A percentile compares a stretch with the other conserved stretches of the same genome.
These are phyloP conservation scores for Amanita molliuscula DNA, from an alignment of 768 basidiomycete species.

Conservation along the genomic window DNA sequence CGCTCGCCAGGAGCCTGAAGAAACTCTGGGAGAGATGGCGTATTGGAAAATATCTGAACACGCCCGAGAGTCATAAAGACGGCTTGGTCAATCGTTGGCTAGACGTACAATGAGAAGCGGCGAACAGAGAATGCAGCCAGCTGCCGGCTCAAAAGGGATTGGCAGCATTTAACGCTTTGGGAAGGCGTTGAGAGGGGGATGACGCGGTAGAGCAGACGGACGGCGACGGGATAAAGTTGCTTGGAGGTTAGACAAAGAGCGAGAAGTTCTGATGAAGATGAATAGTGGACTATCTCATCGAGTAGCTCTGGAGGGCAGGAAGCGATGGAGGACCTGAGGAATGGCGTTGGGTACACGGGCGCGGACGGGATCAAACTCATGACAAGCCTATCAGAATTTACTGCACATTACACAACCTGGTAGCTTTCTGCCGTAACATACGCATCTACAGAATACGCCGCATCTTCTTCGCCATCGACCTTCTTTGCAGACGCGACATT, in stretches of 20 bases:
- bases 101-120: constrained; percentile 5
- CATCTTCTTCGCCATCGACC: constrained; percentile 30
- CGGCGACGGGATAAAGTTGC: constrained; percentile 7
- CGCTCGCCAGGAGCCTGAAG: constrained; percentile 8
- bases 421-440: constrained; percentile 48
- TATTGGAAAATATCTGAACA: constrained; percentile 5
- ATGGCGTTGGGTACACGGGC: background rate
- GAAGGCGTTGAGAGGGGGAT: constrained; percentile 4
- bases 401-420: constrained; percentile 30
- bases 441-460: constrained; percentile 42
- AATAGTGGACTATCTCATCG: constrained; percentile 9
- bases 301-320: constrained; percentile 11
- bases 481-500: constrained; percentile 49
- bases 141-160: background rate
- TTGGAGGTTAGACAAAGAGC: constrained; percentile 9
- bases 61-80: background rate
- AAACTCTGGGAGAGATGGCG: constrained; percentile 6
- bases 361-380: background rate
- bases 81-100: background rate
- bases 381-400: background rate
- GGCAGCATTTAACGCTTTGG: constrained; percentile 5
- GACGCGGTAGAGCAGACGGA: constrained; percentile 10
- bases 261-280: constrained; percentile 6
- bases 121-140: constrained; percentile 6
- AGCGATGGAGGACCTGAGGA: background rate